Base-by-base conservation (phyloP, 192 early-diverging fungal genomes). In the Phycomyces nitens region DNA sequence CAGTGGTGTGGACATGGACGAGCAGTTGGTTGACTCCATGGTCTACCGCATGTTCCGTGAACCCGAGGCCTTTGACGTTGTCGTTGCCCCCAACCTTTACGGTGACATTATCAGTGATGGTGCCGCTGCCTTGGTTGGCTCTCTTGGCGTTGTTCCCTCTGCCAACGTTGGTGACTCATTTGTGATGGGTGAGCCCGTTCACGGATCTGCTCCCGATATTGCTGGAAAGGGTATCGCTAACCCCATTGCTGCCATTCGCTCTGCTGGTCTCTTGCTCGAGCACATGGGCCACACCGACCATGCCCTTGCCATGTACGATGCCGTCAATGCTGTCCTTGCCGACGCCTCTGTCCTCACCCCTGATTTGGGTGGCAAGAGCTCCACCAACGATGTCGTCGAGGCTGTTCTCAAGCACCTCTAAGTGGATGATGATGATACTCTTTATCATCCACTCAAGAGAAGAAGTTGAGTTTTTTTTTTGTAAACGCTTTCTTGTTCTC, bases 21-120 rank as follows among this genome's bases (percentile, higher is more conserved):
- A 99, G 79, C 96, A 99, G 77, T 82, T 99, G 70, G 95, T 99
- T 3, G 96, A 99, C 65, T 99, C 96, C 21, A 99, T 99, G 96
- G 96, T 99, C 67, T 92, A 98, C 75, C 92, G 96, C 66, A 85
- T 99, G 86, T 99, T 97, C 88, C 90, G 95, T 63, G 96, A 97
- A 71, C 95, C 96, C 51, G 84, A 97, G 41, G 84, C 84, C 9
- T 97, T 97, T 80, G 96, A 99, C 77, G 96, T 99, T 7, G 89
- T 88, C 2, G 96, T 99, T 27, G 95, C 95, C 2, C 96, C 96
- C 62, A 99, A 99, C 82, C 74, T 99, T 69, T 99, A 97, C 68
- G 96, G 96, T 49, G 96, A 99, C 66, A 99, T 99, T 60, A 92
- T 99, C 69, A 91, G 88, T 72, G 96, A 99, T 72, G 96, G 94